Evolutionary conservation across 345 rosid species (phyloP).

Genomic region (Zanthoxylum bungeanum): DNA sequence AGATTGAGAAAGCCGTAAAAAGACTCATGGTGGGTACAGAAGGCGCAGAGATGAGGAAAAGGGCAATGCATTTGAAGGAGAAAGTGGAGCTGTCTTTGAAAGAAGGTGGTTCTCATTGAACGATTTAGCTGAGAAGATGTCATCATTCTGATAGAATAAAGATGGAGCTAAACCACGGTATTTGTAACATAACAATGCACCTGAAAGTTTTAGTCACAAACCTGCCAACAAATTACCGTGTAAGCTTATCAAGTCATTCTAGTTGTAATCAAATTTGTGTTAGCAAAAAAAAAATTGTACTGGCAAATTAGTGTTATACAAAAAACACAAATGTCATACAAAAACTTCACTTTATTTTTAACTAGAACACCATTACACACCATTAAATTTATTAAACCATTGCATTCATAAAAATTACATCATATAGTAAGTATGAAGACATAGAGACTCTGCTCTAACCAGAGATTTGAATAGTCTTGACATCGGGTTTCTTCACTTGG

Average conservation of each 20-base stretch:
- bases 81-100: constrained; percentile 1
- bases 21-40: constrained; percentile 24
- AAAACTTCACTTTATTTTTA: background rate
- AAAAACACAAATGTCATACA: background rate
- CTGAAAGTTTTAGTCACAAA: background rate
- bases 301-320: too few species aligned
- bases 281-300: too few species aligned
- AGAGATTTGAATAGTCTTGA: constrained; percentile 19
- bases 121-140: constrained; percentile 20
- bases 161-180: background rate
- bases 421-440: background rate
- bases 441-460: background rate
- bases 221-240: background rate
- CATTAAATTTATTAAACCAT: too few species aligned
- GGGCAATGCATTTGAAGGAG: constrained; percentile 19
- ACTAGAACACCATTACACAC: background rate
- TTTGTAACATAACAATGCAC: too few species aligned
- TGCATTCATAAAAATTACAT: too few species aligned
- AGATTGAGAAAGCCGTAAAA: constrained; percentile 19
- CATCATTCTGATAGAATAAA: background rate
- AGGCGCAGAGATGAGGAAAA: constrained; percentile 14
- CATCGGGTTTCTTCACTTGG: background rate
- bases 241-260: too few species aligned
- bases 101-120: constrained; percentile 25
- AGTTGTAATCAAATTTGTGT: too few species aligned